A percentile compares a stretch with the other conserved stretches of the same genome.
phyloP scores from a whole-genome alignment of 2,329 filamentous ascomycete species.

The Stachybotrys elegans region DNA sequence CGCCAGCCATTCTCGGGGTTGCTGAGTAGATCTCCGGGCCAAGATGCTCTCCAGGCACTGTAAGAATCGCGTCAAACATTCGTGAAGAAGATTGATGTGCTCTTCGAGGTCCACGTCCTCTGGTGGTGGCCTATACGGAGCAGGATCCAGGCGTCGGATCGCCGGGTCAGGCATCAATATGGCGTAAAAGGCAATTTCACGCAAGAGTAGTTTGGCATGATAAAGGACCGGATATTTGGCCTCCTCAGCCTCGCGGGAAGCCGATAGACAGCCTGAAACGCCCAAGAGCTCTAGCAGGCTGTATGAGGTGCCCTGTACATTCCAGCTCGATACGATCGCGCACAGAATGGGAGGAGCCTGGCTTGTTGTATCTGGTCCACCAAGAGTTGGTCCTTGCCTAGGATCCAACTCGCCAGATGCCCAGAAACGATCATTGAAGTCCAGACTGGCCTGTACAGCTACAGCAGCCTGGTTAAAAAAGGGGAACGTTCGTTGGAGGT shows the following conservation, averaged over 20 bases:
- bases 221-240: conserved; percentile 45
- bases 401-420: conserved; percentile 46
- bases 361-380: conserved; percentile 18
- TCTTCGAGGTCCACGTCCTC: conserved; percentile 43
- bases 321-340: conserved; percentile 47
- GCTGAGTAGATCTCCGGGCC: conserved; percentile 30
- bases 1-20: conserved; percentile 43
- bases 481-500: conserved; percentile 41
- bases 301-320: conserved; percentile 42
- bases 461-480: conserved; percentile 32
- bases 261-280: conserved; percentile 43
- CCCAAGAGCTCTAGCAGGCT: conserved; percentile 49
- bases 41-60: conserved; percentile 45
- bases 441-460: conserved; percentile 39
- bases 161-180: conserved; percentile 42
- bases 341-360: conserved; percentile 44
- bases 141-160: conserved; percentile 26
- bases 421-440: conserved; percentile 55
- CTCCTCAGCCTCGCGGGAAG: conserved; percentile 42
- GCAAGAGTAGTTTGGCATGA: conserved; percentile 48
- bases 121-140: conserved; percentile 14
- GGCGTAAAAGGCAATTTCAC: conserved; percentile 51
- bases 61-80: conserved; percentile 46
- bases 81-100: conserved; percentile 42
- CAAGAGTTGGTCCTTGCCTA: conserved; percentile 14